Base-by-base conservation (phyloP, 176 grass and related monocot genomes). In the Cenchrus americanus region DNA sequence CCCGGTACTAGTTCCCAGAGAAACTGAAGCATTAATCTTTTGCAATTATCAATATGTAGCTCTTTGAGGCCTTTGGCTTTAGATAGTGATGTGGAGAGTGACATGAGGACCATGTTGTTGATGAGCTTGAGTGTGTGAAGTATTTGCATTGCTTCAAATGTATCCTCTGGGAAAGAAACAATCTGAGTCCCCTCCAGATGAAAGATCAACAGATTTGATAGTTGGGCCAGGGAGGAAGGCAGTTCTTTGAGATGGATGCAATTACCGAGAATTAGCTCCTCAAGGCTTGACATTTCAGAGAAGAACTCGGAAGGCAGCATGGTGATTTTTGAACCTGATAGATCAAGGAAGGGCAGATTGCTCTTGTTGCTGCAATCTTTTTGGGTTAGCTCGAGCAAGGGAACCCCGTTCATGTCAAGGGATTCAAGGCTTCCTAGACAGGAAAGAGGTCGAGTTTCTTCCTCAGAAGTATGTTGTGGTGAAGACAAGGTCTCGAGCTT, bases 371-470 rank as follows among this genome's bases (percentile, higher is more conserved):
- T n/a, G 37, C 18, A 8, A 69, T 69, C 66, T 27, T 71, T 5
- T 27, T 71, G 21, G 12, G 69, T 14, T 26, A 71, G n/a, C n/a
- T 71, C 5, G 2, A 48, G 10, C 69, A 71, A 50, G 13, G 69
- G 44, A 49, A 69, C 66, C 40, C 66, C 66, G n/a, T 44, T 69
- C 19, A 69, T 69, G n/a, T 69, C 66, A n/a, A 69, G 66, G 40
- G 42, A 9, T 69, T 69, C 3, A 44, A 69, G 40, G 17, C 21
- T 69, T n/a, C 4, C 66, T 0, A 69, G 8, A 43, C 9, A 8
- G 41, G 66, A 2, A 43, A 69, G 40, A n/a, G 66, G 8, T 69
- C 9, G 10, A n/a, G 37, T 44, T 69, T 44, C 7, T 5, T 69
- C 4, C 8, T 42, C 18, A 12, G 66, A 10, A 69, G 3, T n/a